Evolutionary conservation across 2,329 filamentous ascomycete genomes (phyloP).

Genomic region (Fusarium albosuccineum): DNA sequence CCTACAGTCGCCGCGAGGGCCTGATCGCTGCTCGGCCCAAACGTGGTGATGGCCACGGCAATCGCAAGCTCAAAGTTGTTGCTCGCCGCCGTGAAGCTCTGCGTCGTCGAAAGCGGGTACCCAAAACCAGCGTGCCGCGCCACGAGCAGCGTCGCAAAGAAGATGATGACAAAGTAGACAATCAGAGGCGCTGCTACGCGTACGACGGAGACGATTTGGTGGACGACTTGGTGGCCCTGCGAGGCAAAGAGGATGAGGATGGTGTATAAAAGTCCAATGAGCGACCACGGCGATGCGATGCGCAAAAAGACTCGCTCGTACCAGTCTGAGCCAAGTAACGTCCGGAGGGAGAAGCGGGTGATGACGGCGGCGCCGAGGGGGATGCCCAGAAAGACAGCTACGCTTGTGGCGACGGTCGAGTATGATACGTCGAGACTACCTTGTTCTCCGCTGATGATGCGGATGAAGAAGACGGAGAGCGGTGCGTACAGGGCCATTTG

Average conservation of each 20-base stretch:
- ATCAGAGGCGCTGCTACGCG: constrained; percentile 84
- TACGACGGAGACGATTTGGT: constrained; percentile 86
- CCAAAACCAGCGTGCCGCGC: constrained; percentile 77
- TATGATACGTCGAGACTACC: constrained; percentile 64
- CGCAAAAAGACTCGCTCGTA: constrained; percentile 80
- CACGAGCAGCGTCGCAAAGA: constrained; percentile 75
- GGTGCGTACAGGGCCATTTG: constrained; percentile 82
- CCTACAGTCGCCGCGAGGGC: constrained; percentile 87
- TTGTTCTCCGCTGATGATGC: constrained; percentile 70
- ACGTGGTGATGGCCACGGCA: constrained; percentile 86
- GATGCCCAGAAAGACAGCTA: constrained; percentile 87
- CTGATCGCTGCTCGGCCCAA: constrained; percentile 81
- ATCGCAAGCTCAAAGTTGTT: constrained; percentile 96
- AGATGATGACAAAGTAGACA: constrained; percentile 84
- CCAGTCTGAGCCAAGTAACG: constrained; percentile 66
- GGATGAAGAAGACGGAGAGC: constrained; percentile 76
- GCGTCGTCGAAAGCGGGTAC: constrained; percentile 78
- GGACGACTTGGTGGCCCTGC: constrained; percentile 80
- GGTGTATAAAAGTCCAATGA: constrained; percentile 88
- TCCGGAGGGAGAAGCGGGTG: constrained; percentile 74
- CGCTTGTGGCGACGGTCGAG: constrained; percentile 78
- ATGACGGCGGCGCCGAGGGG: constrained; percentile 84
- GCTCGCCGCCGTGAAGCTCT: constrained; percentile 90
- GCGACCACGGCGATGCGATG: constrained; percentile 77
- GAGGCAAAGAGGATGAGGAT: constrained; percentile 88